phyloP scores from a whole-genome alignment of 2,329 filamentous ascomycete genomes.

The Fusarium nematophilum region DNA sequence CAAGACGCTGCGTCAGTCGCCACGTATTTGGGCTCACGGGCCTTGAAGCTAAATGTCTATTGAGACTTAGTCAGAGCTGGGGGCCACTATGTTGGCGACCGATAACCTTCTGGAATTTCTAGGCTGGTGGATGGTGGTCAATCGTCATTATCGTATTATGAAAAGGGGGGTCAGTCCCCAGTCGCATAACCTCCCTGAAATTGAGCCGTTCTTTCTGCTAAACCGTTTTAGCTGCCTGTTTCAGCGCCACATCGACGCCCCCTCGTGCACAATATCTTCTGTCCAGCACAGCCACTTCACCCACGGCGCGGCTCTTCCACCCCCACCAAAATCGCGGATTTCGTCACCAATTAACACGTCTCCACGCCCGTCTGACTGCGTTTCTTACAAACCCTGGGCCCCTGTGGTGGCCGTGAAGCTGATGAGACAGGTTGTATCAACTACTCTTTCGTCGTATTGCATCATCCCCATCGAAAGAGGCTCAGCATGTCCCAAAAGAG shows the following conservation, averaged over 20 bases:
- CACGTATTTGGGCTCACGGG: slow-evolving; percentile 10
- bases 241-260: slow-evolving; percentile 32
- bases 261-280: too few relatives aligned
- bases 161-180: background rate
- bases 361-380: slow-evolving; percentile 14
- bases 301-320: slow-evolving; percentile 10
- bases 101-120: slow-evolving; percentile 31
- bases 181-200: slow-evolving; percentile 20
- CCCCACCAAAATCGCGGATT: slow-evolving; percentile 21
- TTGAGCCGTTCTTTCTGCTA: slow-evolving; percentile 12
- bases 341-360: slow-evolving; percentile 28
- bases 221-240: slow-evolving; percentile 1
- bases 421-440: slow-evolving; percentile 1
- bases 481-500: slow-evolving; percentile 38
- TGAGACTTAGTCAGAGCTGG: slow-evolving; percentile 33
- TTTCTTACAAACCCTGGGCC: slow-evolving; percentile 18
- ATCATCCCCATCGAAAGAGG: background rate
- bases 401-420: background rate
- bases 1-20: slow-evolving; percentile 33
- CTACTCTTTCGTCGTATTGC: background rate
- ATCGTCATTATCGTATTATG: background rate
- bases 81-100: slow-evolving; percentile 12
- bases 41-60: background rate
- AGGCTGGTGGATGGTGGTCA: too few relatives aligned
- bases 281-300: slow-evolving; percentile 22